These are phyloP conservation scores for Keqinozyma sinolaborantium DNA, from an alignment of 1,139 yeast species.

Conservation along the genomic window DNA sequence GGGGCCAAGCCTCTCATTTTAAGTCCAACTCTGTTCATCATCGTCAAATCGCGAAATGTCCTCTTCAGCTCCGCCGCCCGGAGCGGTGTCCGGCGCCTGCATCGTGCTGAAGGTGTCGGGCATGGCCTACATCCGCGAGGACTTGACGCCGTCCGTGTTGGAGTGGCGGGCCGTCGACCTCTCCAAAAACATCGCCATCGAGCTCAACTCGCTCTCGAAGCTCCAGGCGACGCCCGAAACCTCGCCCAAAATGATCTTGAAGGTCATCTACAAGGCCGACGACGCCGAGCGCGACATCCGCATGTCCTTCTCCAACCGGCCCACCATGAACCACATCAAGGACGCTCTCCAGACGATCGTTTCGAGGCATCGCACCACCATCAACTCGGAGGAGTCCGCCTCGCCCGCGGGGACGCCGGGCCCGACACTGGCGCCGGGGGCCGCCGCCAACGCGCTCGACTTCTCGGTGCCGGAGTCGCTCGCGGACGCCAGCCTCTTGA, in stretches of 20 bases:
- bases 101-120: constrained; percentile 65
- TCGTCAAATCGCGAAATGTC: no score
- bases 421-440: constrained; percentile 13
- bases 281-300: constrained; percentile 41
- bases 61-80: constrained; percentile 1
- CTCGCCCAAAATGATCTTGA: constrained; percentile 66
- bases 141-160: constrained; percentile 58
- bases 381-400: constrained; percentile 24
- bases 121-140: constrained; percentile 62
- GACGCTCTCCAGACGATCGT: constrained; percentile 68
- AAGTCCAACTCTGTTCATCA: no score
- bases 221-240: constrained; percentile 75
- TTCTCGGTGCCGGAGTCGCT: constrained; percentile 25
- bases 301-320: constrained; percentile 66
- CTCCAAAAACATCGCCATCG: constrained; percentile 44
- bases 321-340: constrained; percentile 73
- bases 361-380: constrained; percentile 57
- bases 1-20: no score
- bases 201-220: constrained; percentile 51
- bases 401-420: constrained; percentile 16
- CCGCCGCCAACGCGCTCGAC: constrained; percentile 6
- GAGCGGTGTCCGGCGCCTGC: constrained; percentile 58
- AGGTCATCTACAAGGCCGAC: constrained; percentile 47
- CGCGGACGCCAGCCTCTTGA: constrained; percentile 45
- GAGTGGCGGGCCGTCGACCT: constrained; percentile 72